Percentiles rank a stretch among this genome's conserved stretches.
Evolutionary conservation across 2,329 filamentous ascomycete genomes (phyloP).

Genomic region (Thelonectria rubi): DNA sequence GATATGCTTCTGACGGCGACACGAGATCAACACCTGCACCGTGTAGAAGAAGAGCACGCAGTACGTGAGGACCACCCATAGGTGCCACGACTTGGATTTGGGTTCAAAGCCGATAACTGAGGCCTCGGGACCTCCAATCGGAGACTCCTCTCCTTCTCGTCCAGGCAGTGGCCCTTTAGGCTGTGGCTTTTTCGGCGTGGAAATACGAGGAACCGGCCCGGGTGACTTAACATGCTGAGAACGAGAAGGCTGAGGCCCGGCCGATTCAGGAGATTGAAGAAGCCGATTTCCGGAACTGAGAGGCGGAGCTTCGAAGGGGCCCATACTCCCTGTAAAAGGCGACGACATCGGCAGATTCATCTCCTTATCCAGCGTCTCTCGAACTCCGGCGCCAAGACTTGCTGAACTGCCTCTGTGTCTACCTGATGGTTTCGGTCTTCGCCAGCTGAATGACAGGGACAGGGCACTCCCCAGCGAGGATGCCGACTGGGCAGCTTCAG

Average conservation of each 20-base stretch:
- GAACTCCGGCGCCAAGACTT: neutral
- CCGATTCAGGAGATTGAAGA: too few species aligned
- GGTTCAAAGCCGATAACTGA: neutral
- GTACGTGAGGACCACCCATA: slow-evolving; percentile 16
- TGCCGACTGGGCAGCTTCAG: neutral
- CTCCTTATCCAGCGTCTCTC: neutral
- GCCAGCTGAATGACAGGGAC: neutral
- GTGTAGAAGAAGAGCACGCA: slow-evolving; percentile 21
- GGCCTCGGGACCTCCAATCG: neutral
- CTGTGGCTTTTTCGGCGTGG: too few species aligned
- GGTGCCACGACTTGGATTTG: neutral
- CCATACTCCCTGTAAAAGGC: neutral
- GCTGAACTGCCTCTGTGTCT: neutral
- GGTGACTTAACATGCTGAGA: too few species aligned
- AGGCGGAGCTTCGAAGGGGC: neutral
- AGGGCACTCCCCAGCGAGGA: neutral
- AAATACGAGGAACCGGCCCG: too few species aligned
- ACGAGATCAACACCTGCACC: slow-evolving; percentile 32
- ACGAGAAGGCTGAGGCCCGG: neutral
- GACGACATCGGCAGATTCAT: neutral
- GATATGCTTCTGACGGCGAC: slow-evolving; percentile 36
- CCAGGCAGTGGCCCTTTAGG: too few species aligned
- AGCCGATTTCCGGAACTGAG: neutral
- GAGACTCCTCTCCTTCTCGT: too few species aligned
- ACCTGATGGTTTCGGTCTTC: neutral